Evolutionary conservation across 106 monocot genomes (phyloP).

Genomic region (Apostasia ramifera): DNA sequence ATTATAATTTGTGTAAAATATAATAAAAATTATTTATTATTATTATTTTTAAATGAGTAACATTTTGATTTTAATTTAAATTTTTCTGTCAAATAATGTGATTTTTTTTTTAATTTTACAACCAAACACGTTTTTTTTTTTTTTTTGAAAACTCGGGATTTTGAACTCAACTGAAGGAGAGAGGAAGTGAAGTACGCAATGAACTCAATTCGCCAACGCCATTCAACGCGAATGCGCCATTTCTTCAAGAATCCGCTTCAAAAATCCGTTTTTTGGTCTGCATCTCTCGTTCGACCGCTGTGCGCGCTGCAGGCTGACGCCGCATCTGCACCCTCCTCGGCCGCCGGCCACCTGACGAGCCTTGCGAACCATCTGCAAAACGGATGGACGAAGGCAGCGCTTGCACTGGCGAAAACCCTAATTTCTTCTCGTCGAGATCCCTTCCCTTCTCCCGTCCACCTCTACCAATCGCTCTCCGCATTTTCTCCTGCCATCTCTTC

Average conservation of each 20-base stretch:
- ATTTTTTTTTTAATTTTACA: no score
- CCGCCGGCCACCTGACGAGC: background rate
- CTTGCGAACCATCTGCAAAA: constrained; percentile 4
- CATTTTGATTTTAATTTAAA: no score
- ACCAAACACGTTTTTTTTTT: no score
- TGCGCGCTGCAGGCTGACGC: background rate
- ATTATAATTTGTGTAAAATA: no score
- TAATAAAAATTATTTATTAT: no score
- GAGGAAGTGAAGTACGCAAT: no score
- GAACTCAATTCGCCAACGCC: no score
- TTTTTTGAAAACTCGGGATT: no score
- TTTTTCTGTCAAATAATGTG: no score
- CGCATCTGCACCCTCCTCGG: background rate
- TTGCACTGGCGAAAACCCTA: constrained; percentile 7
- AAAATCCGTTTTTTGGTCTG: background rate
- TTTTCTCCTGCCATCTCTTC: constrained; percentile 1
- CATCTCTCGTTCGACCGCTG: background rate
- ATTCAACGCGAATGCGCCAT: background rate
- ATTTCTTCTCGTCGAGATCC: constrained; percentile 1
- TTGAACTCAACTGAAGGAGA: no score
- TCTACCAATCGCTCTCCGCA: constrained; percentile 9
- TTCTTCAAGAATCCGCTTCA: background rate
- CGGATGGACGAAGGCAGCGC: constrained; percentile 6
- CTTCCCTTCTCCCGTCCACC: constrained; percentile 5
- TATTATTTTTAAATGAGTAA: no score